A percentile compares a stretch with the other conserved stretches of the same genome.
Conservation (phyloP, 2,329 filamentous ascomycete genomes). For the Claviceps sp. region DNA sequence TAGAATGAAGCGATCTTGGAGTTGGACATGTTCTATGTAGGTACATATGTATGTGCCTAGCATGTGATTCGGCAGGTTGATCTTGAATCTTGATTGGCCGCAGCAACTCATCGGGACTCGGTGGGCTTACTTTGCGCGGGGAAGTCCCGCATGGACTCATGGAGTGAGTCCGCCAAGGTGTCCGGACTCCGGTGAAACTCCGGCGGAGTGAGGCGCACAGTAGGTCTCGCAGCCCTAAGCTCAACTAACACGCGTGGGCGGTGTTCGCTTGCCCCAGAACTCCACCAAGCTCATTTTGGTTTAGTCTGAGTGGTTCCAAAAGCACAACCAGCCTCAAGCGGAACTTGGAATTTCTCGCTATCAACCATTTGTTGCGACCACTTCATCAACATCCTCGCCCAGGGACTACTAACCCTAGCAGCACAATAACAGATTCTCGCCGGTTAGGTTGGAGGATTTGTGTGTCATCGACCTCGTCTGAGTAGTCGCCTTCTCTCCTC, state of each 20-base stretch:
- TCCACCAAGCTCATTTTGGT: conserved; percentile 17
- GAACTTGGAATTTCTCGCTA: conserved; percentile 27
- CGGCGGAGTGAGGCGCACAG: conserved; percentile 11
- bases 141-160: background rate
- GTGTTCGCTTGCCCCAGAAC: conserved; percentile 22
- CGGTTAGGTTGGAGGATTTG: conserved; percentile 24
- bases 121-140: too few species aligned
- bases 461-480: conserved; percentile 20
- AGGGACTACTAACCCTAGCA: conserved; percentile 29
- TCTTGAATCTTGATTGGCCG: background rate
- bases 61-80: background rate
- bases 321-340: conserved; percentile 27
- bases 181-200: conserved; percentile 14
- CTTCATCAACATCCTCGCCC: conserved; percentile 22
- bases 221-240: conserved; percentile 31
- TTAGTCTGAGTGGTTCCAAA: conserved; percentile 21
- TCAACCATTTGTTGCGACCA: conserved; percentile 26
- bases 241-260: conserved; percentile 16
- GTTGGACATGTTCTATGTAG: too few species aligned
- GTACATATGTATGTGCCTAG: too few species aligned
- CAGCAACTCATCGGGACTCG: background rate
- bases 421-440: conserved; percentile 27
- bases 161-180: background rate
- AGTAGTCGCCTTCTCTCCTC: conserved; percentile 20
- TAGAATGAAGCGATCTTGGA: too few species aligned